Evolutionary conservation across 2,329 filamentous ascomycete species (phyloP).

Genomic region (Blastomyces parvus): DNA sequence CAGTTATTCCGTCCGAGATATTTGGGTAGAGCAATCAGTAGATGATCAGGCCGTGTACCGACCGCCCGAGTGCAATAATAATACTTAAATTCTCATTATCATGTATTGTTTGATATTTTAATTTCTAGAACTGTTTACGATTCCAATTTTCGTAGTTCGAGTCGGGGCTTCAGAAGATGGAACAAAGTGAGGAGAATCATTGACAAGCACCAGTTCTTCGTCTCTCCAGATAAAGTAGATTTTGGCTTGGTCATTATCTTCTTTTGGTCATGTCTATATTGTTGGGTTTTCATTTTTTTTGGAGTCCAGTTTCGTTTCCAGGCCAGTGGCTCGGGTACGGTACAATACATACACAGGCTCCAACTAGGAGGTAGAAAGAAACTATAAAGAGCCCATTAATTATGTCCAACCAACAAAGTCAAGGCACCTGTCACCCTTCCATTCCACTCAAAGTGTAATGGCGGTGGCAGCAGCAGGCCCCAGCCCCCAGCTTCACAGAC

Average conservation of each 20-base stretch:
- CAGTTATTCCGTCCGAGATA: too few species aligned
- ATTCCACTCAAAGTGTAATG: background rate
- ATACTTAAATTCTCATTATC: too few species aligned
- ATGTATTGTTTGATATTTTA: too few species aligned
- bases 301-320: background rate
- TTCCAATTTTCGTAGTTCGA: too few species aligned
- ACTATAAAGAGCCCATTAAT: background rate
- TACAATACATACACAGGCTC: background rate
- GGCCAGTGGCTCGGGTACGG: background rate
- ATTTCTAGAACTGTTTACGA: too few species aligned
- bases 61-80: too few species aligned
- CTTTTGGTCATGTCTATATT: background rate
- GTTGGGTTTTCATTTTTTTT: too few species aligned
- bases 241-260: background rate
- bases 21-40: too few species aligned
- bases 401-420: background rate
- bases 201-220: background rate
- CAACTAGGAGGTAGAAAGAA: background rate
- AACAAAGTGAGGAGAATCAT: background rate
- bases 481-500: background rate
- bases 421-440: background rate
- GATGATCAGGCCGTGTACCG: too few species aligned
- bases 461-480: background rate
- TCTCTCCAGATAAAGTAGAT: background rate
- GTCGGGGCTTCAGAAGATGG: background rate